Evolutionary conservation across 1,284 basidiomycete species (phyloP), one percentile per base, ranked within the genome.

Genomic region (Ceratobasidium sp.): DNA sequence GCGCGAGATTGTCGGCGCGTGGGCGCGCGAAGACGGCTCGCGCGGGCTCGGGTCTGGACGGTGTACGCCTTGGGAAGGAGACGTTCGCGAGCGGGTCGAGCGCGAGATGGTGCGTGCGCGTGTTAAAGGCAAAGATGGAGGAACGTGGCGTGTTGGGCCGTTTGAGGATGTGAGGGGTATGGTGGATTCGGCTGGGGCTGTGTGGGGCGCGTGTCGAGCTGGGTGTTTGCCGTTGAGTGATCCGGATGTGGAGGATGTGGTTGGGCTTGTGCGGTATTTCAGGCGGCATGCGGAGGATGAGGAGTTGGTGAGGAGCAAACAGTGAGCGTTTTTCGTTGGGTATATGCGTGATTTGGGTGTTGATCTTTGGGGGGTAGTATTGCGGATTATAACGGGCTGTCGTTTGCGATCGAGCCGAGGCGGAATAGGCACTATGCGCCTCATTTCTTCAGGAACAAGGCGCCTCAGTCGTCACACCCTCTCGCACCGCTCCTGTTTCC

Each of bases 311-410:
- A 77, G 33, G 26, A 56, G 66, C 12, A 70, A 77, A 28, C 69
- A 71, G 69, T 70, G 46, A 69, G 69, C 46, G 9, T 68, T 51
- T 68, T 9, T 75, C 7, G 4, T 10, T 18, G 73, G 73, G 33
- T 76, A 23, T 76, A 76, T 76, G 73, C 73, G 61, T 42, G 51
- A 28, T 28, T 28, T 33, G 58, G 44, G 46, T 53, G 39, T 18
- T 66, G 61, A 77, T 23, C 44, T 46, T 49, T 26, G 51, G 33
- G 13, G 75, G 18, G 15, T 56, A 94, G 93, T n/a, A 86, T 94
- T 78, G 91, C 94, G 18, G 92, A 94, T 79, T 94, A 93, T 82
- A 92, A 93, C 89, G 90, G 92, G 0, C 87, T 94, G 13, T 95
- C 94, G 2, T 84, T 94, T 56, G 91, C 92, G 39, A 90, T 91